Conservation (phyloP, 176 grass and related monocot species). For the Cenchrus americanus region DNA sequence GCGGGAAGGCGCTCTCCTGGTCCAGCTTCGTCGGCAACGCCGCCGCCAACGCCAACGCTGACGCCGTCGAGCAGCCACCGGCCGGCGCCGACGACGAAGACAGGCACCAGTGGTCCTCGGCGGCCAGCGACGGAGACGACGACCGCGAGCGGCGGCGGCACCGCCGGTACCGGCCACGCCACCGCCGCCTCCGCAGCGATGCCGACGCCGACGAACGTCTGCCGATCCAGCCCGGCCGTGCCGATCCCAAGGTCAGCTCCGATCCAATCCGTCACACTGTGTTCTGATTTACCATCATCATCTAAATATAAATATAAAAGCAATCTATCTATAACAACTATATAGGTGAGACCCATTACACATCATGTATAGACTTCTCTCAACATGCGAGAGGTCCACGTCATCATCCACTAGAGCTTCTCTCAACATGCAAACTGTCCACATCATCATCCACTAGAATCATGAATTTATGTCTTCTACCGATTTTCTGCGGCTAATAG, state of each 20-base stretch:
- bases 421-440: too few relatives aligned
- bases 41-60: not conserved
- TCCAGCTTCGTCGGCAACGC: slow-evolving; percentile 41
- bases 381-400: too few relatives aligned
- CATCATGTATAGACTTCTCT: too few relatives aligned
- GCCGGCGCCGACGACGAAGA: not conserved
- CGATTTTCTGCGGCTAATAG: too few relatives aligned
- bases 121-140: not conserved
- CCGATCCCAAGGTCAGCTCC: slow-evolving; percentile 40
- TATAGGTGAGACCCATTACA: too few relatives aligned
- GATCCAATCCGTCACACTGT: not conserved
- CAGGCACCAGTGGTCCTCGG: not conserved
- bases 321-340: too few relatives aligned
- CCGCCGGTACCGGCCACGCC: slow-evolving; percentile 1
- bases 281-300: not conserved
- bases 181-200: slow-evolving; percentile 28
- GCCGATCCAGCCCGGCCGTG: slow-evolving; percentile 20
- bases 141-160: not conserved
- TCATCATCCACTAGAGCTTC: too few relatives aligned
- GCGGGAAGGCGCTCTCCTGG: slow-evolving; percentile 58
- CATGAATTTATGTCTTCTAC: too few relatives aligned
- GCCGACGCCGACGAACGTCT: not conserved
- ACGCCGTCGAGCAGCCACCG: not conserved
- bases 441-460: too few relatives aligned
- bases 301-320: too few relatives aligned